A percentile compares a stretch with the other conserved stretches of the same genome.
Evolutionary conservation across 192 early-diverging fungal genomes (phyloP).

Genomic region (Backusella tarrabulga): DNA sequence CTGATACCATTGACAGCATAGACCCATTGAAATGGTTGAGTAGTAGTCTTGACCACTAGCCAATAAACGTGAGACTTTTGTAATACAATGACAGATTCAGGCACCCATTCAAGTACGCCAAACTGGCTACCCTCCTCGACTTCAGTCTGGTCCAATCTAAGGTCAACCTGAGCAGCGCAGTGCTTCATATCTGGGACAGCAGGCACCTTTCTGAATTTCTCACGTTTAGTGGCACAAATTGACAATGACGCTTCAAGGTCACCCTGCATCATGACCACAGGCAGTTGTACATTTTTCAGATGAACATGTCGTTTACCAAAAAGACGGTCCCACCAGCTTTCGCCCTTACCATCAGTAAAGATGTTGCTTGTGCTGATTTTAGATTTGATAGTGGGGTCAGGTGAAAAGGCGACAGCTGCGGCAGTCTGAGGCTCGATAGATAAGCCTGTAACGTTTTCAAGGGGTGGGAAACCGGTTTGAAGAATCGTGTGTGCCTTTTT

Average conservation of each 20-base stretch:
- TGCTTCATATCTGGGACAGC: not conserved
- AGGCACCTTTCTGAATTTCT: not conserved
- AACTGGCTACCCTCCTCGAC: slow-evolving; percentile 3
- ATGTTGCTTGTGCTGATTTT: not conserved
- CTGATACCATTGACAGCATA: not conserved
- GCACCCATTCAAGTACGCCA: slow-evolving; percentile 14
- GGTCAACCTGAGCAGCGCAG: not conserved
- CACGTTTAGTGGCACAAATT: slow-evolving; percentile 6
- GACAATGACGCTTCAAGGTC: not conserved
- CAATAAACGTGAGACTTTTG: slow-evolving; percentile 9
- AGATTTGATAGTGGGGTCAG: slow-evolving; percentile 9
- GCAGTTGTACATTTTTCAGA: slow-evolving; percentile 4
- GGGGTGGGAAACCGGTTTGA: slow-evolving; percentile 22
- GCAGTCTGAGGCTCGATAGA: not conserved
- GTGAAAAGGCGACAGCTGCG: slow-evolving; percentile 20
- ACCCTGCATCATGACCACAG: not conserved
- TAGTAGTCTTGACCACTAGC: slow-evolving; percentile 4
- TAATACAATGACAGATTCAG: slow-evolving; percentile 8
- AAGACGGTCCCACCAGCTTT: slow-evolving; percentile 22
- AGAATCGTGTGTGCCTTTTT: slow-evolving; percentile 4
- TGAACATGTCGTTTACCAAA: slow-evolving; percentile 18
- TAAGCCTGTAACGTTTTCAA: slow-evolving; percentile 15
- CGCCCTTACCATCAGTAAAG: not conserved
- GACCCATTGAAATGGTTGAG: slow-evolving; percentile 2
- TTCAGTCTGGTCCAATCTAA: not conserved